Evolutionary conservation across 805 yeast genomes (phyloP).

Genomic region (Pichia cephalocereana): DNA sequence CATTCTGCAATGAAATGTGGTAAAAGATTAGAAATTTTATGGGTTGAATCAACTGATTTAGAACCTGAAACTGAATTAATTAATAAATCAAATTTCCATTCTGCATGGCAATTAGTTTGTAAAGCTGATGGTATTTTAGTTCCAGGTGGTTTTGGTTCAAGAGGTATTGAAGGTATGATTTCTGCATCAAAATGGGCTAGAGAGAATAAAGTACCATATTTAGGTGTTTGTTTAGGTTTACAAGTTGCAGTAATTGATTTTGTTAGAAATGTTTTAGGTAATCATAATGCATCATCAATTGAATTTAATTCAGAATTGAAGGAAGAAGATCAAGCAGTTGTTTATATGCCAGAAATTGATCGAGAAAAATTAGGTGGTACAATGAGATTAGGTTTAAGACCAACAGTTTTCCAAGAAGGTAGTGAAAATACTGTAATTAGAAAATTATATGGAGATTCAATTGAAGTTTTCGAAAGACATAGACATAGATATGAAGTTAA

Average conservation of each 20-base stretch:
- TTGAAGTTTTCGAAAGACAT: conserved; percentile 81
- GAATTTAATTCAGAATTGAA: conserved; percentile 65
- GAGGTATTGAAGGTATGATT: conserved; percentile 99
- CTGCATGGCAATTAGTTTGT: conserved; percentile 91
- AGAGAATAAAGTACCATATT: conserved; percentile 84
- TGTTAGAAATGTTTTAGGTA: conserved; percentile 69
- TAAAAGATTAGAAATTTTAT: conserved; percentile 74
- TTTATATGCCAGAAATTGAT: conserved; percentile 98
- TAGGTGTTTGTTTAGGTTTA: conserved; percentile 96
- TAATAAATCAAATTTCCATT: conserved; percentile 73
- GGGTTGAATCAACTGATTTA: conserved; percentile 94
- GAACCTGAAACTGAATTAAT: conserved; percentile 60
- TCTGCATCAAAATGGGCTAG: conserved; percentile 98
- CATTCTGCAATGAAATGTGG: conserved; percentile 89
- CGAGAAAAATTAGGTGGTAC: conserved; percentile 96
- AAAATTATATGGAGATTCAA: conserved; percentile 66
- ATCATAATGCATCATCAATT: conserved; percentile 62
- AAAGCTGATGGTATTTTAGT: conserved; percentile 94
- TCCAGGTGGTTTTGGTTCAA: conserved; percentile 96
- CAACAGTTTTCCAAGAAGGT: conserved; percentile 67
- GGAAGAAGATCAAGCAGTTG: conserved; percentile 65
- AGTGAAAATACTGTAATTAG: conserved; percentile 56
- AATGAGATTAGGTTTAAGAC: conserved; percentile 94
- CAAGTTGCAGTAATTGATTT: conserved; percentile 96
- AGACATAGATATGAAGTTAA: conserved; percentile 98